Percentiles rank a stretch among this genome's conserved stretches.
Evolutionary conservation across 129 eudicot species (phyloP).

Genomic region (Centella asiatica): DNA sequence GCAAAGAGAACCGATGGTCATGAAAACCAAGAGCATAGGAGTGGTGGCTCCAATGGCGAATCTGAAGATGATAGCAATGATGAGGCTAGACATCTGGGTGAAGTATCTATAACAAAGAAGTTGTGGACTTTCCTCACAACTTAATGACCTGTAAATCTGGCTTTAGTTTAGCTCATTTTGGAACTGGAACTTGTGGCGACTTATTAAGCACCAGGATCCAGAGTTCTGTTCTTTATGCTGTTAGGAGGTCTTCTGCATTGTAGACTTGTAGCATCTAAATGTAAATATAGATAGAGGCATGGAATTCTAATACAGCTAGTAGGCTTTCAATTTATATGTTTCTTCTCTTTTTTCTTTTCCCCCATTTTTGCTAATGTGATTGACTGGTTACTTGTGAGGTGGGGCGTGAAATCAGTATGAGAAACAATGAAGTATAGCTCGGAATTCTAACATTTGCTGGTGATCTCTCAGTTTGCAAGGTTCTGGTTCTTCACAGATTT

Average conservation of each 20-base stretch:
- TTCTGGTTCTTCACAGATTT: too few species aligned
- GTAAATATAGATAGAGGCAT: not conserved
- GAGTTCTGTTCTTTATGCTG: slow-evolving; percentile 19
- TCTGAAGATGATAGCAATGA: slow-evolving; percentile 13
- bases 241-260: slow-evolving; percentile 9
- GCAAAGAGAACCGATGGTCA: slow-evolving; percentile 25
- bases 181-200: not conserved
- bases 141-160: slow-evolving; percentile 11
- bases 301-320: not conserved
- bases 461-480: too few species aligned
- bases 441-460: too few species aligned
- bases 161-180: not conserved
- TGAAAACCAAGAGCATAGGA: slow-evolving; percentile 21
- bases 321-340: too few species aligned
- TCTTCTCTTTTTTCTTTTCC: too few species aligned
- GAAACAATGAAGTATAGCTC: too few species aligned
- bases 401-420: too few species aligned
- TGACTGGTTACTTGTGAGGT: too few species aligned
- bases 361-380: too few species aligned
- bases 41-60: slow-evolving; percentile 27
- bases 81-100: slow-evolving; percentile 75
- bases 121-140: slow-evolving; percentile 78
- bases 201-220: not conserved
- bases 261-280: not conserved
- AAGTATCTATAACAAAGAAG: slow-evolving; percentile 83